Evolutionary conservation across 78 protist species (phyloP).

Genomic region (Tieghemostelium lacteum): DNA sequence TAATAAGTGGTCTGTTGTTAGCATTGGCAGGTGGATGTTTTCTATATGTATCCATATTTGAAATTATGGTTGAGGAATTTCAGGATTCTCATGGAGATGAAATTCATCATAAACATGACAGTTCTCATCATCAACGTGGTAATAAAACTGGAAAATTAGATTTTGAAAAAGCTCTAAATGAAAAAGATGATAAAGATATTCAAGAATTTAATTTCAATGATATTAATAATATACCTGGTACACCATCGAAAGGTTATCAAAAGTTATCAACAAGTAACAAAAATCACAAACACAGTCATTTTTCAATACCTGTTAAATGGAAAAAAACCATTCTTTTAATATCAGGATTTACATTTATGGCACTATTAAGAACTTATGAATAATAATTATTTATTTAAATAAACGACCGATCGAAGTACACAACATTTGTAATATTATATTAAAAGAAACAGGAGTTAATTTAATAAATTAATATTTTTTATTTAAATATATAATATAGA

Average conservation of each 20-base stretch:
- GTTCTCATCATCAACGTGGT: neutral
- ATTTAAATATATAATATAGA: too few relatives aligned
- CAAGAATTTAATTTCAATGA: neutral
- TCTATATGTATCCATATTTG: neutral
- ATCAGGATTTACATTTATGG: conserved; percentile 3
- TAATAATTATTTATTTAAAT: too few relatives aligned
- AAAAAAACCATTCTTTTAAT: neutral
- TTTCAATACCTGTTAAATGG: neutral
- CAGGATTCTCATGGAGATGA: too few relatives aligned
- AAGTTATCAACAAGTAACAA: too few relatives aligned
- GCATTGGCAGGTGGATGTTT: conserved; percentile 8
- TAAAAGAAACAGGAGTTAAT: too few relatives aligned
- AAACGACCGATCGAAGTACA: too few relatives aligned
- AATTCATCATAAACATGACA: neutral
- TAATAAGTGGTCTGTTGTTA: neutral
- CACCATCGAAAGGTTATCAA: too few relatives aligned
- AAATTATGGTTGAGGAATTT: conserved; percentile 9
- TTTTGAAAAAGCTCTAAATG: neutral
- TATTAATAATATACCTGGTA: too few relatives aligned
- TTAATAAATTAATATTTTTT: too few relatives aligned
- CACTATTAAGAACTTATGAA: neutral
- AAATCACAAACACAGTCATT: too few relatives aligned
- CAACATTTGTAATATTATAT: too few relatives aligned
- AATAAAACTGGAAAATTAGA: neutral
- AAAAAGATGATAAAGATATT: neutral